Conservation (phyloP, 805 yeast species). For the Helenozyma baotianmanensis region DNA sequence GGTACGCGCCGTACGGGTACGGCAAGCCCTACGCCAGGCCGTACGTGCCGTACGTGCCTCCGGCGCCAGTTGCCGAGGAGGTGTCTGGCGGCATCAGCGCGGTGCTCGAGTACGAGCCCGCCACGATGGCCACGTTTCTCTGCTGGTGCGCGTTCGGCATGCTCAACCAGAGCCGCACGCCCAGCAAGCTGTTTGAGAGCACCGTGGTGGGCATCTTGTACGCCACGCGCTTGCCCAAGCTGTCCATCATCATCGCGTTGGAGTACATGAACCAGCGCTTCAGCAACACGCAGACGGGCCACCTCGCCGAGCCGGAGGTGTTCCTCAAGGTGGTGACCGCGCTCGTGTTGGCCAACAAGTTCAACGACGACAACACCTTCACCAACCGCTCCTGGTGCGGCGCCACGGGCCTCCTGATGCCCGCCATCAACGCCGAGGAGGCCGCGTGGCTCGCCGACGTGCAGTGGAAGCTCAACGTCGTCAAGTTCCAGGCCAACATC, state of each 20-base stretch:
- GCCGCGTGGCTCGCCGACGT: constrained; percentile 60
- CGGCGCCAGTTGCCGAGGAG: constrained; percentile 8
- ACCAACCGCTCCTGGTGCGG: constrained; percentile 94
- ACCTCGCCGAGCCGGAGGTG: constrained; percentile 30
- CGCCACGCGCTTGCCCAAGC: constrained; percentile 83
- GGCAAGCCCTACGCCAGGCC: constrained; percentile 8
- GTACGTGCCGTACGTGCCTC: constrained; percentile 1
- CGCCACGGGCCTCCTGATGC: constrained; percentile 78
- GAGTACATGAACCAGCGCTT: constrained; percentile 69
- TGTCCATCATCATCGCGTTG: constrained; percentile 74
- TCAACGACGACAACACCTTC: constrained; percentile 94
- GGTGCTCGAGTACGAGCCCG: constrained; percentile 74
- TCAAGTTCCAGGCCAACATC: constrained; percentile 34
- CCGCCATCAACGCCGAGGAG: constrained; percentile 62
- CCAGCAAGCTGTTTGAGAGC: constrained; percentile 50
- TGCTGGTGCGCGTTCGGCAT: constrained; percentile 70
- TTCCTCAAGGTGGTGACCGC: constrained; percentile 62
- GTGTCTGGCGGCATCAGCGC: constrained; percentile 71
- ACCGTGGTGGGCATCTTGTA: constrained; percentile 65
- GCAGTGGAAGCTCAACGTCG: constrained; percentile 53
- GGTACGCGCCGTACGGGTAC: constrained; percentile 17
- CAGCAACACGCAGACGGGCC: constrained; percentile 19
- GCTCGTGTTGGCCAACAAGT: constrained; percentile 83
- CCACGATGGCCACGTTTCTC: constrained; percentile 74
- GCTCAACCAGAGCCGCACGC: constrained; percentile 45